Evolutionary conservation across 352 stramenopile genomes (phyloP), one percentile per base, ranked within the genome.

Genomic region (Globisporangium spiculum): DNA sequence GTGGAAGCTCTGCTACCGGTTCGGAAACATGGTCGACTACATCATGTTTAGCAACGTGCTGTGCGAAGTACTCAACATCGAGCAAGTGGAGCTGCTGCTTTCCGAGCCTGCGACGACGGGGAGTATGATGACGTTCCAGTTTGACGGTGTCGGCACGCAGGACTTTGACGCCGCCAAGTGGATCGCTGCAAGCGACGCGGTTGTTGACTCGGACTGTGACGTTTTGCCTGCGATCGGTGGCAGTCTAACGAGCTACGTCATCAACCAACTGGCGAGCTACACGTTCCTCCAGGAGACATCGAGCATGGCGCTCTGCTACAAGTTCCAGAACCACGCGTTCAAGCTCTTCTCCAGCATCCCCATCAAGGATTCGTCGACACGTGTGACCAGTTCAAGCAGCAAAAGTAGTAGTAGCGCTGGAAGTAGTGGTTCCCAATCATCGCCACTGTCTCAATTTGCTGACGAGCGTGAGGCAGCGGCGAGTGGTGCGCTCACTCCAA

Each of bases 1-100:
- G 0, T 92, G 84, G 84, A 92, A 92, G 56, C 66, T 92, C 20
- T 92, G 84, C 63, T 92, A 90, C 65, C 78, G 75, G 10, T 92
- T 92, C 46, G 84, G 80, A 7, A 88, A 76, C 60, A 83, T 79
- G 7, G 46, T 73, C 0, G 64, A 69, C 16, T 90, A 72, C 44
- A 60, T 89, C 41, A 81, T 92, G 77, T 92, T 90, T 68, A 80
- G 79, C 8, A 69, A 89, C 56, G 84, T 92, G 0, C 22, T 90
- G 18, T 86, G 76, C 32, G 72, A 82, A 5, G 79, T 92, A 0
- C 67, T 84, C 24, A 86, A 84, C n/a, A 76, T 92, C 41, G 69
- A 83, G 1, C 57, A 80, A 9, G 72, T 85, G 2, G 46, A 75
- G 4, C 41, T 92, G 20, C 24, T 88, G 16, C 64, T 71, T 2